A percentile compares a stretch with the other conserved stretches of the same genome.
Evolutionary conservation across 2,329 filamentous ascomycete species (phyloP).

Genomic region (Epicoccum sorghinum): DNA sequence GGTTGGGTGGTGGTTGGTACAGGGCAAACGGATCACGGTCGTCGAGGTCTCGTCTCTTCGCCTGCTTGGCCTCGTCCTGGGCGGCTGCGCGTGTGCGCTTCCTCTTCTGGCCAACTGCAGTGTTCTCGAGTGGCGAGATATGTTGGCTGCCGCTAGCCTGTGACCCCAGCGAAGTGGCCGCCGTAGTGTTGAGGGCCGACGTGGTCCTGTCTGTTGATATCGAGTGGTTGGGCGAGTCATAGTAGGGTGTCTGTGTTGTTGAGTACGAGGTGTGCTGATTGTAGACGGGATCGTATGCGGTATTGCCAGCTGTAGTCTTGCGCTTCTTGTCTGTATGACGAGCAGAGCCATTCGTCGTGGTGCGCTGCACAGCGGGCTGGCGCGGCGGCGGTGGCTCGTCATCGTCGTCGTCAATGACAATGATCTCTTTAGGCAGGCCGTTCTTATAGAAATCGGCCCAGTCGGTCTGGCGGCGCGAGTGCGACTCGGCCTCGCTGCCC

Average conservation of each 20-base stretch:
- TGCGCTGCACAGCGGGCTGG: conserved; percentile 30
- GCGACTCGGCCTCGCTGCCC: conserved; percentile 15
- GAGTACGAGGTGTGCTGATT: conserved; percentile 75
- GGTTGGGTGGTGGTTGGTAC: conserved; percentile 86
- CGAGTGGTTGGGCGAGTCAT: conserved; percentile 71
- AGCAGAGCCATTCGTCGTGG: conserved; percentile 51
- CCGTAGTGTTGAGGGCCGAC: conserved; percentile 81
- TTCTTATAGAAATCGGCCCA: conserved; percentile 54
- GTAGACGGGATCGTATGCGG: conserved; percentile 72
- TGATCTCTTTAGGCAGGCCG: conserved; percentile 57
- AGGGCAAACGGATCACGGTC: conserved; percentile 73
- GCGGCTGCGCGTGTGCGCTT: conserved; percentile 84
- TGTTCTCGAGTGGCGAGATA: conserved; percentile 66
- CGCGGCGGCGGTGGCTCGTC: conserved; percentile 31
- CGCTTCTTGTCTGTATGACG: conserved; percentile 74
- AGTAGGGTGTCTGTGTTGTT: conserved; percentile 73
- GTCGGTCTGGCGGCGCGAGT: conserved; percentile 42
- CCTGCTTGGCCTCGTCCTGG: conserved; percentile 76
- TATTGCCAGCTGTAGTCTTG: conserved; percentile 65
- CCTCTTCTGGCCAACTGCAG: conserved; percentile 80
- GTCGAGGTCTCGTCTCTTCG: conserved; percentile 71
- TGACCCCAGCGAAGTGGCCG: conserved; percentile 83
- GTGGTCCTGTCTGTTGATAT: conserved; percentile 83
- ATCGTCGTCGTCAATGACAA: conserved; percentile 57
- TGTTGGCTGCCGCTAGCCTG: conserved; percentile 65